phyloP scores from a whole-genome alignment of 345 rosid species.

The Brassica incana region DNA sequence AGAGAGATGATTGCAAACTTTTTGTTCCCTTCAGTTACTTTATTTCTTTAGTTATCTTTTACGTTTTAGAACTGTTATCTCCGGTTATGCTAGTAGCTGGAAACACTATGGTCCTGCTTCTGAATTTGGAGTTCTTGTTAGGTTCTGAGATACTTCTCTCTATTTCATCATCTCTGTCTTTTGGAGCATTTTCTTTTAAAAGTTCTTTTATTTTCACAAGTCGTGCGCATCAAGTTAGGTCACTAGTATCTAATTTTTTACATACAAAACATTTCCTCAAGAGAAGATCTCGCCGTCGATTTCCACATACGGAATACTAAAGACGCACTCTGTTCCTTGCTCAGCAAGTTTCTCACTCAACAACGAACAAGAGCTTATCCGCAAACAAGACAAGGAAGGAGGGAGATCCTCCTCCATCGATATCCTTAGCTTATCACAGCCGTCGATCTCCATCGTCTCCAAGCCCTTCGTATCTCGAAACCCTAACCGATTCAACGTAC shows the following conservation, averaged over 20 bases:
- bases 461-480: conserved; percentile 31
- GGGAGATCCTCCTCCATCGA: conserved; percentile 43
- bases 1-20: conserved; percentile 46
- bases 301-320: conserved; percentile 29
- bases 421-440: conserved; percentile 38
- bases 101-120: conserved; percentile 44
- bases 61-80: conserved; percentile 40
- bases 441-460: conserved; percentile 36
- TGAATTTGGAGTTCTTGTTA: conserved; percentile 37
- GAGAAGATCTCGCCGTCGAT: conserved; percentile 32
- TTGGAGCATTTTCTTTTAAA: conserved; percentile 20
- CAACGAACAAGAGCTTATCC: conserved; percentile 35
- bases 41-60: conserved; percentile 26
- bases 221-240: conserved; percentile 31
- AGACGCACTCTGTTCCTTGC: conserved; percentile 31
- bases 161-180: conserved; percentile 25
- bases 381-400: conserved; percentile 32
- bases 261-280: neutral
- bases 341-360: conserved; percentile 17
- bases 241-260: neutral
- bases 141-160: conserved; percentile 24
- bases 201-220: neutral
- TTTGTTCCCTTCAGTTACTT: conserved; percentile 35
- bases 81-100: conserved; percentile 43
- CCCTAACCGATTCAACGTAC: conserved; percentile 21